These are phyloP conservation scores for Solanum chaucha DNA, from an alignment of 257 asterid species.

Conservation along the genomic window DNA sequence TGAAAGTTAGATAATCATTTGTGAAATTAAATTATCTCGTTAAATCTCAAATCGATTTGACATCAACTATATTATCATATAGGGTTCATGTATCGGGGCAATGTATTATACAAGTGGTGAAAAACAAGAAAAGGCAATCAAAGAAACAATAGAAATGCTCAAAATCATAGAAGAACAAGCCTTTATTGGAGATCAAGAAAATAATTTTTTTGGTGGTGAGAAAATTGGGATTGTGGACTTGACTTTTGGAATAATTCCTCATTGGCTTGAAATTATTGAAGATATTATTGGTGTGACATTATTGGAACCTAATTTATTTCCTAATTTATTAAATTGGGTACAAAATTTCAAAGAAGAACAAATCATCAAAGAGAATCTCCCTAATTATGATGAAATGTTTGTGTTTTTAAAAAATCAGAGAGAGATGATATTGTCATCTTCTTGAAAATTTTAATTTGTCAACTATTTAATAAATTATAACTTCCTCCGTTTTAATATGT, in stretches of 20 bases:
- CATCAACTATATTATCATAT: not conserved
- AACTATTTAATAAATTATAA: not conserved
- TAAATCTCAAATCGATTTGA: not conserved
- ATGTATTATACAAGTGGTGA: not conserved
- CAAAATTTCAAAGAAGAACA: not conserved
- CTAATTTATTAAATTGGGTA: not conserved
- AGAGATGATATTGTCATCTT: not conserved
- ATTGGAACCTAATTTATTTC: not conserved
- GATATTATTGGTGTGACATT: not conserved
- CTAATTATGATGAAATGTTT: not conserved
- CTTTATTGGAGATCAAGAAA: not conserved
- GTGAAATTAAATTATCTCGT: not conserved
- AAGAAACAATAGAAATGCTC: slow-evolving; percentile 4
- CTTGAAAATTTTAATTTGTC: not conserved
- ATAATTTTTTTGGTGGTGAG: not conserved
- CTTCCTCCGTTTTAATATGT: not conserved
- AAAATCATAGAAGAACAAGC: not conserved
- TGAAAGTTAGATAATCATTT: not conserved
- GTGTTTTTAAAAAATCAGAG: not conserved
- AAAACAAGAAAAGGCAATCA: slow-evolving; percentile 1
- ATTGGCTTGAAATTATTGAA: slow-evolving; percentile 3
- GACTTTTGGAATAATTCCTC: slow-evolving; percentile 1
- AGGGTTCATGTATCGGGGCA: not conserved
- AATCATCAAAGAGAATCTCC: slow-evolving; percentile 6
- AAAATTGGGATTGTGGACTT: not conserved